These are phyloP conservation scores for Cladophialophora bantiana DNA, from an alignment of 2,329 filamentous ascomycete genomes.

Conservation along the genomic window DNA sequence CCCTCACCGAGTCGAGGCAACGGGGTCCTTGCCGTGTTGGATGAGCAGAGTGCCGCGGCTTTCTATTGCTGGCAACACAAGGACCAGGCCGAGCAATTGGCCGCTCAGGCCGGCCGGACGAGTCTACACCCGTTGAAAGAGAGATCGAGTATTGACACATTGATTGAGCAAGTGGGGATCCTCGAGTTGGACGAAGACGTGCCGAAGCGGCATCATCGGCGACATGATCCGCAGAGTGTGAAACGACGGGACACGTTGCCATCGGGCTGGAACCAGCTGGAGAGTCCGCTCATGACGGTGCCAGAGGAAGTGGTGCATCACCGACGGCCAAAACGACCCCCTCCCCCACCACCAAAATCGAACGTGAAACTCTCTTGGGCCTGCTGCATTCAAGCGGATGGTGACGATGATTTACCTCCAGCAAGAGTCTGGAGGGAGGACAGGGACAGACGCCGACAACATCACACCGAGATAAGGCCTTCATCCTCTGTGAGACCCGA, in stretches of 20 bases:
- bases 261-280: conserved; percentile 54
- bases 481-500: conserved; percentile 19
- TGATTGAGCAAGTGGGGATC: conserved; percentile 79
- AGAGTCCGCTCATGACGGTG: conserved; percentile 55
- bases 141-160: conserved; percentile 82
- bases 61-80: conserved; percentile 96
- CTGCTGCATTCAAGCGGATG: conserved; percentile 37
- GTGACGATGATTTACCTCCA: conserved; percentile 30
- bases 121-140: conserved; percentile 65
- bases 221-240: conserved; percentile 32
- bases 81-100: conserved; percentile 71
- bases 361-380: conserved; percentile 40
- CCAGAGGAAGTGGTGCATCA: conserved; percentile 46
- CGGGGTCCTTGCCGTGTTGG: conserved; percentile 42
- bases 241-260: conserved; percentile 45
- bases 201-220: conserved; percentile 37
- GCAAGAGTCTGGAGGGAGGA: conserved; percentile 12
- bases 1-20: conserved; percentile 42
- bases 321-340: conserved; percentile 30
- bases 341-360: conserved; percentile 30
- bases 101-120: conserved; percentile 56
- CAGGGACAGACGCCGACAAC: conserved; percentile 1
- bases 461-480: background rate
- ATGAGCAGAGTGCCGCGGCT: conserved; percentile 43
- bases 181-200: conserved; percentile 64